These are phyloP conservation scores for Tardiomyces digboiensis DNA, from an alignment of 1,139 yeast species.

Conservation along the genomic window DNA sequence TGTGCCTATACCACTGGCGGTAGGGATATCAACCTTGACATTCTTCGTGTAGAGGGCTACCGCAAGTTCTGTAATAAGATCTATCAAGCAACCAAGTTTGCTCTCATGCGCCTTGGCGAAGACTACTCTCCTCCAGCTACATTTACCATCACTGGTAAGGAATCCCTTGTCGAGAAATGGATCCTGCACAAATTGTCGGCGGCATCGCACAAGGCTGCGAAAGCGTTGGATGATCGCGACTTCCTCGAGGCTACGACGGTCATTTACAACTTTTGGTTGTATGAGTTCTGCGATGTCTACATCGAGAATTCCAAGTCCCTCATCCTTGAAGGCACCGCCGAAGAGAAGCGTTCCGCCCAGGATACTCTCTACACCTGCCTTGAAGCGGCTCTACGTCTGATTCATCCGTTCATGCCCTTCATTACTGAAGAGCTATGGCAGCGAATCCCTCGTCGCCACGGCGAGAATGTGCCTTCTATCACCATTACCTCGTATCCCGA, in stretches of 20 bases:
- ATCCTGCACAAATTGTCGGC: constrained; percentile 76
- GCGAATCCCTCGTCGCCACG: constrained; percentile 82
- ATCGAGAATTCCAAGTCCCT: constrained; percentile 94
- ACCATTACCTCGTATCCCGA: constrained; percentile 73
- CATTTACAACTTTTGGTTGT: constrained; percentile 88
- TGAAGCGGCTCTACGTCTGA: constrained; percentile 84
- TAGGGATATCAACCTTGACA: constrained; percentile 93
- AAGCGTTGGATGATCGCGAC: constrained; percentile 71
- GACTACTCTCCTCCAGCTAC: constrained; percentile 74
- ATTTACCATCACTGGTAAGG: constrained; percentile 59
- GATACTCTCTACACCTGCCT: constrained; percentile 90
- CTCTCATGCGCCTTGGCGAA: constrained; percentile 83
- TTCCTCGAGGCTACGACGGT: constrained; percentile 83
- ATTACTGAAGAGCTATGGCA: constrained; percentile 99
- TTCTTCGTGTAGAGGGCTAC: constrained; percentile 96
- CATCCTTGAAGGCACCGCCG: constrained; percentile 83
- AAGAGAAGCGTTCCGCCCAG: constrained; percentile 80
- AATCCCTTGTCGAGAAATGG: constrained; percentile 95
- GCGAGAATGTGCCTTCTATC: constrained; percentile 52
- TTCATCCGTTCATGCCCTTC: constrained; percentile 98
- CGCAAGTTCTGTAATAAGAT: constrained; percentile 99
- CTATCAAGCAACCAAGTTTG: constrained; percentile 97
- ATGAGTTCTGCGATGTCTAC: constrained; percentile 93
- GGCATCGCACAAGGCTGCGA: constrained; percentile 57
- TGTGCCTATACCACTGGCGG: constrained; percentile 99